Base-by-base conservation (phyloP, 352 stramenopile species). In the Globisporangium takayamanum region DNA sequence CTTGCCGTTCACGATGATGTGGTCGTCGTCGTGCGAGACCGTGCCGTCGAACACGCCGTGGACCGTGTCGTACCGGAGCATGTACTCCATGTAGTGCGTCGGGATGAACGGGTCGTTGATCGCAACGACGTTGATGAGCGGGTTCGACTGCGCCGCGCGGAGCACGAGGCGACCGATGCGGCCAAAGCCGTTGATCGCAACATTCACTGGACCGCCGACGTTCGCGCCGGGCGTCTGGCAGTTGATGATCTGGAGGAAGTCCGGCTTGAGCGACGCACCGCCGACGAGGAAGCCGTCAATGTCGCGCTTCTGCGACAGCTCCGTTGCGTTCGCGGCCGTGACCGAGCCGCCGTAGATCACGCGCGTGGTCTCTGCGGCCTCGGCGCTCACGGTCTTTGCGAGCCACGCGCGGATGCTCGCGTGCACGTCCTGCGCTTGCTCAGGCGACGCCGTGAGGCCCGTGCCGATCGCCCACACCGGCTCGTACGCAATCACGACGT, bases 171-270 rank as follows among this genome's bases (percentile, higher is more conserved):
- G 89, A 48, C 97, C 97, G 60, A 99, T 99, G 65, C 97, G 93
- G 59, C 97, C 97, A 69, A 99, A 99, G 49, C 97, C 97, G 72
- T 99, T 99, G 86, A 99, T 99, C 59, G 92, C 97, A 37, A 99
- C 76, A 70, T 97, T 98, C 66, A 98, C 80, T 49, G 69, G 69
- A 28, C 84, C 77, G 42, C 81, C 76, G 2, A 84, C 74, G 42
- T 72, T 81, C 20, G 54, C 55, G 16, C 53, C 78, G 7, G 78
- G 77, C 64, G 80, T 80, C 59, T 93, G 69, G 68, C 80, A 82
- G 74, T 98, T 98, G 66, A 99, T 98, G 74, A 99, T 99, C 60
- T 97, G 78, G 36, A 93, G 70, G 69, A 99, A 99, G 67, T 98
- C 97, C 30, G 89, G 84, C 73, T 98, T 98, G 55, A 99, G 84